phyloP scores from a whole-genome alignment of 2,329 filamentous ascomycete species.

The Fonsecaea multimorphosa region DNA sequence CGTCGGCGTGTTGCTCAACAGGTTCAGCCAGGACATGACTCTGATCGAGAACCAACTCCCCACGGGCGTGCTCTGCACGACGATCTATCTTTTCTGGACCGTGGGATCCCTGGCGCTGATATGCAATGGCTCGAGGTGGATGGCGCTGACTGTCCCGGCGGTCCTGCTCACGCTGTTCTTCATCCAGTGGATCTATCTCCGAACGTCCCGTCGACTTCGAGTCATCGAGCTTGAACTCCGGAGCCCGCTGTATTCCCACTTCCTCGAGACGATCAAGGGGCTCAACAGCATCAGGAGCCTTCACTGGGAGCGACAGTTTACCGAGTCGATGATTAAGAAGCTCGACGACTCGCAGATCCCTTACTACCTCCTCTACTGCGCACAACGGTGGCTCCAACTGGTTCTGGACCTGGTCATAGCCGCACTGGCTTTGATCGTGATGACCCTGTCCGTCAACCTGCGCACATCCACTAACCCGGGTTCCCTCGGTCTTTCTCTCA shows the following conservation, averaged over 20 bases:
- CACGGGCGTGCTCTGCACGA: conserved; percentile 1
- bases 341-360: conserved; percentile 53
- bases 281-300: conserved; percentile 60
- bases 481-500: conserved; percentile 31
- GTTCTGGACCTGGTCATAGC: conserved; percentile 41
- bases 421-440: conserved; percentile 38
- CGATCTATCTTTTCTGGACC: conserved; percentile 1
- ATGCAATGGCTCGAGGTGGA: conserved; percentile 48
- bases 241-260: conserved; percentile 59
- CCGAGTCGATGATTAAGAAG: conserved; percentile 46
- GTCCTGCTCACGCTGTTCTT: conserved; percentile 47
- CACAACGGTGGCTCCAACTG: conserved; percentile 51
- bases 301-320: conserved; percentile 52
- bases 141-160: conserved; percentile 50
- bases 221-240: conserved; percentile 61
- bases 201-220: conserved; percentile 56
- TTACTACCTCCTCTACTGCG: conserved; percentile 54
- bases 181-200: conserved; percentile 56
- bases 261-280: conserved; percentile 58
- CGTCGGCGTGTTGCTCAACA: conserved; percentile 49
- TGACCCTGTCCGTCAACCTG: conserved; percentile 37
- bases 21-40: conserved; percentile 38
- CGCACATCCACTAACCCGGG: conserved; percentile 22
- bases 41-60: conserved; percentile 36
- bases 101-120: conserved; percentile 42